These are phyloP conservation scores for Stramenopiles sp. DNA, from an alignment of 352 stramenopile genomes.

Conservation along the genomic window DNA sequence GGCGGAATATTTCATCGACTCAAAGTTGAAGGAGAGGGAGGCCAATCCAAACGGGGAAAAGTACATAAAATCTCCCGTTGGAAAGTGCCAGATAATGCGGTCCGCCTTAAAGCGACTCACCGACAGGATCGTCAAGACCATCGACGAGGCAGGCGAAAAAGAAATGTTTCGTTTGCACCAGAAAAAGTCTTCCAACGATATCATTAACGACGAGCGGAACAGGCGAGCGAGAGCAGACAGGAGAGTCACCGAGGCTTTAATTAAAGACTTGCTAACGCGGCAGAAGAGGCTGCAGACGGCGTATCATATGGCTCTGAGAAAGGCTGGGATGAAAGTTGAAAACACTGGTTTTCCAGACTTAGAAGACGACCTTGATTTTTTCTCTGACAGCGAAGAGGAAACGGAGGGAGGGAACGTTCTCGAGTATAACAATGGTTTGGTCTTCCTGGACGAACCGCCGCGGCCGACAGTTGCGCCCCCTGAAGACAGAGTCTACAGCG, in stretches of 20 bases:
- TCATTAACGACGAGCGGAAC: not conserved
- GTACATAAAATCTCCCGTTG: not conserved
- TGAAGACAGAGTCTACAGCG: too few species aligned
- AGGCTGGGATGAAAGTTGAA: too few species aligned
- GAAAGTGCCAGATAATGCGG: not conserved
- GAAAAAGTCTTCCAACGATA: not conserved
- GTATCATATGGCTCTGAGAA: not conserved
- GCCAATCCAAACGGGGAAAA: not conserved
- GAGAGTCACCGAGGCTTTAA: not conserved
- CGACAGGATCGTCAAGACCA: not conserved
- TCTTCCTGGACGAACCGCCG: too few species aligned
- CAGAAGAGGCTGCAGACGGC: not conserved
- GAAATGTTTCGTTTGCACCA: not conserved
- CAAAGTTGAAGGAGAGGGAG: not conserved
- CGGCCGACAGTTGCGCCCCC: too few species aligned
- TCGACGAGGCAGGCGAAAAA: not conserved
- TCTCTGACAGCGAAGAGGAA: too few species aligned
- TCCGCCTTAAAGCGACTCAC: not conserved
- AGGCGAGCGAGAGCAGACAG: not conserved
- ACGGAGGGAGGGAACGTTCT: too few species aligned
- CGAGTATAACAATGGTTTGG: too few species aligned
- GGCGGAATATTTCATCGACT: not conserved
- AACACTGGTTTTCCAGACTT: too few species aligned
- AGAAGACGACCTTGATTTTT: too few species aligned
- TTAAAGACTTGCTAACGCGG: not conserved